Evolutionary conservation across 805 yeast species (phyloP), one percentile per base, ranked within the genome.

Genomic region (Candida qinlingensis): DNA sequence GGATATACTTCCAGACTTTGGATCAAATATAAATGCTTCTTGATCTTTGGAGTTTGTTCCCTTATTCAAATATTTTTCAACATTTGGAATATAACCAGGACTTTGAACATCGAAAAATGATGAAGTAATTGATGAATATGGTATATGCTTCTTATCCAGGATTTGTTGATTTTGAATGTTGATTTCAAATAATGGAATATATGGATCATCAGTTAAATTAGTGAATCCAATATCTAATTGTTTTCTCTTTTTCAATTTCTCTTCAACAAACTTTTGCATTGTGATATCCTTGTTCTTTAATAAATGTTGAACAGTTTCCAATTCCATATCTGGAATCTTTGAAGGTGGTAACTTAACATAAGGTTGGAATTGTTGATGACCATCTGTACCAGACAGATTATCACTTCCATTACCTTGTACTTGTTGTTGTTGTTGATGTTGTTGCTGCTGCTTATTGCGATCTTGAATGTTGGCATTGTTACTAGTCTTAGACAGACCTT

Each of bases 251-350:
- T 79, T 80, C 66, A 92, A 74, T 63, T 88, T 87, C 56, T 88
- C 96, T 53, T 82, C 79, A 43, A 94, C 96, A n/a, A 88, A 95
- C 48, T 82, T 78, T 53, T 83, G 82, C 52, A 91, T 83, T 6
- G 87, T 84, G 48, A 76, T 82, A 52, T 88, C 85, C 66, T 89
- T 88, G 53, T 83, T 91, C 42, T 79, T 73, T 44, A 87, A 68
- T 26, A 89, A 81, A 41, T 81, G 76, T 47, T 86, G 87, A 9
- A 90, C 91, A 6, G 96, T 87, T 27, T 86, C 83, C 51, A 92
- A 72, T 42, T 89, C 96, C 76, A 91, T 76, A 66, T 92, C 97
- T 12, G 98, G 97, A 54, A 92, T 87, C 66, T 89, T 87, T 2
- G 96, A 86, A 37, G 94, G 85, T 3, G 97, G 96, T 37, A 89